Evolutionary conservation across 2,329 filamentous ascomycete genomes (phyloP), one percentile per base, ranked within the genome.

Genomic region (Aspergillus aculeatinus): DNA sequence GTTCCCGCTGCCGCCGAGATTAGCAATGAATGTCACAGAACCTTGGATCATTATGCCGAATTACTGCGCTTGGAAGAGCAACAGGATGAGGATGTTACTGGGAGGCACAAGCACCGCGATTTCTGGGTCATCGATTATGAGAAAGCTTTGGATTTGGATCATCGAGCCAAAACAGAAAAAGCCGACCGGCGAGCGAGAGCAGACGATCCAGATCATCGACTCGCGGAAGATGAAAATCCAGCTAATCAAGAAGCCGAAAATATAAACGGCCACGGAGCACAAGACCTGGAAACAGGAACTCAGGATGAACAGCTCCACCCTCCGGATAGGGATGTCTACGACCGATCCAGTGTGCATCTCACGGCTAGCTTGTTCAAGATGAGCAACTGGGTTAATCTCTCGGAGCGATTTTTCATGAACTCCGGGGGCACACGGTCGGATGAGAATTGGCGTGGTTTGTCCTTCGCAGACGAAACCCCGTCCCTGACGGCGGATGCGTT

Each of bases 401-500:
- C 89, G 0, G 80, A 84, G 50, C 79, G 80, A 1, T 67, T 93
- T 1, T 95, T 94, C 71, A 94, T 96, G 91, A 94, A 93, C 61
- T 67, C 77, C 23, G 79, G 78, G 61, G 82, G 82, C 12, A 72
- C 79, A 2, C 78, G 83, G 48, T 76, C 81, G 12, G 84, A 86
- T 57, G 82, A 85, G 58, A 92, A 91, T 70, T 96, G 90, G 91
- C 79, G 78, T 35, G 80, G 79, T 44, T 67, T 90, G 7, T 81
- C 83, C 21, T 81, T 83, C 29, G 72, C 73, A 55, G 68, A 68
- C 3, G 81, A 85, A 58, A 79, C 79, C 3, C 92, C 92, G 0
- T 86, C 89, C 0, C 85, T 96, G 23, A 87, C 89, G 65, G 84
- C 87, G 6, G 92, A 90, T 1, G 87, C 90, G 0, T 82, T 96